Evolutionary conservation across 805 yeast species (phyloP), one percentile per base, ranked within the genome.

Genomic region (Tetrapisispora iriomotensis): DNA sequence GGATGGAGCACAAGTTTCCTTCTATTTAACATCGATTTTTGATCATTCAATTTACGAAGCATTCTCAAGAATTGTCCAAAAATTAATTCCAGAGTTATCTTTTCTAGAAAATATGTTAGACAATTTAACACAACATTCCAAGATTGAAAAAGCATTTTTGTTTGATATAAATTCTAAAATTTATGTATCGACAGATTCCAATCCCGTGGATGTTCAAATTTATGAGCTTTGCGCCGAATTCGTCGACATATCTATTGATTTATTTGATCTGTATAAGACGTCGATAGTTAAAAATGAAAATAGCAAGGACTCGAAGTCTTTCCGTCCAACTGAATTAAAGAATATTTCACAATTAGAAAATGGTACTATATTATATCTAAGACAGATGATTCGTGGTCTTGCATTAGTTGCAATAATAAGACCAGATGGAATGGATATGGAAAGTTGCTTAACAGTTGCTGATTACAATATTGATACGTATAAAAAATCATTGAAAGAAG

Each of bases 181-280:
- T 17, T 92, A 90, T 56, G 87, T 90, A 36, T 96, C 96, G 5
- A 90, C 97, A 0, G 98, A 92, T 59, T 83, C 95, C 0, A 79
- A 88, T 2, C 96, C 97, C 0, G 95, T 90, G 29, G 97, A 90
- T 62, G 82, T 86, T 29, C 95, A 87, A 54, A 84, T 94, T 0
- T 92, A 92, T 58, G 96, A 92, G 58, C 94, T 90, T 2, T 92
- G 97, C 61, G 94, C 96, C 0, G 97, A 92, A 54, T 92, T 92
- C 54, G 90, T 92, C 34, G 97, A 92, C 59, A 92, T 90, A 13
- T 80, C 95, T 3, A 80, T 87, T 20, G 97, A 92, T 54, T 64
- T 92, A 46, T 88, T 85, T 50, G 82, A 82, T 37, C 58, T 82
- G 32, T 81, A 82, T 48, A 72, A 73, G 47, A 28, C 47, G 34